phyloP scores from a whole-genome alignment of 192 early-diverging fungal species.

The Spizellomyces sp. region DNA sequence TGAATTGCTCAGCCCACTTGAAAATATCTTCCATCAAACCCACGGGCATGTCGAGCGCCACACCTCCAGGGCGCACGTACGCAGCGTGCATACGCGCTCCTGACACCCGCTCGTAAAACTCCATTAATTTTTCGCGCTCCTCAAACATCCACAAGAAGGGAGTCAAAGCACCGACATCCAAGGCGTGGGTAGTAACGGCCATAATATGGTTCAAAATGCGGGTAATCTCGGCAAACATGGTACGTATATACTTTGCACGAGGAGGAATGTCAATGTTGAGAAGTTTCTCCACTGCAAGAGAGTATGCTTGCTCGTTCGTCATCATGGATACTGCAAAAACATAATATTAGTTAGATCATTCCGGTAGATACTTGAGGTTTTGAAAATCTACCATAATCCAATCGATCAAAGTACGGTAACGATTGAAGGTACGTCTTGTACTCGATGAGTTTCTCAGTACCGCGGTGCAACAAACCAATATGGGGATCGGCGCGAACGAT shows the following conservation, averaged over 20 bases:
- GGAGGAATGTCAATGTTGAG: slow-evolving; percentile 95
- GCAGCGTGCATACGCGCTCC: slow-evolving; percentile 98
- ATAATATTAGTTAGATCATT: background rate
- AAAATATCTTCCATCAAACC: slow-evolving; percentile 96
- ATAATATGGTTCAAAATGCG: slow-evolving; percentile 98
- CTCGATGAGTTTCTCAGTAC: slow-evolving; percentile 99
- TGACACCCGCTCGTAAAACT: slow-evolving; percentile 98
- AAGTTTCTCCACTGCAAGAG: slow-evolving; percentile 96
- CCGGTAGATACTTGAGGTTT: background rate
- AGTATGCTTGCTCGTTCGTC: slow-evolving; percentile 98
- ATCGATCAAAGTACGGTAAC: slow-evolving; percentile 97
- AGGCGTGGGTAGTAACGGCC: slow-evolving; percentile 93
- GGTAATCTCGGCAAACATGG: slow-evolving; percentile 97
- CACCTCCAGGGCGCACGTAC: slow-evolving; percentile 96
- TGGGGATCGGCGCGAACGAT: slow-evolving; percentile 95
- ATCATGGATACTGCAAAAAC: slow-evolving; percentile 84
- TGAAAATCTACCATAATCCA: slow-evolving; percentile 74
- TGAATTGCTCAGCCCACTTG: slow-evolving; percentile 90
- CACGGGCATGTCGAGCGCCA: slow-evolving; percentile 87
- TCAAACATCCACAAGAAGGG: slow-evolving; percentile 99
- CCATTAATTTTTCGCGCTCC: slow-evolving; percentile 99
- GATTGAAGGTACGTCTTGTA: slow-evolving; percentile 99
- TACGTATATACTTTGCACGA: slow-evolving; percentile 93
- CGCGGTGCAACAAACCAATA: slow-evolving; percentile 95
- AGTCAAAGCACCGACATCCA: slow-evolving; percentile 97